Evolutionary conservation across 805 yeast species (phyloP).

Genomic region (Candida sakaeoensis): DNA sequence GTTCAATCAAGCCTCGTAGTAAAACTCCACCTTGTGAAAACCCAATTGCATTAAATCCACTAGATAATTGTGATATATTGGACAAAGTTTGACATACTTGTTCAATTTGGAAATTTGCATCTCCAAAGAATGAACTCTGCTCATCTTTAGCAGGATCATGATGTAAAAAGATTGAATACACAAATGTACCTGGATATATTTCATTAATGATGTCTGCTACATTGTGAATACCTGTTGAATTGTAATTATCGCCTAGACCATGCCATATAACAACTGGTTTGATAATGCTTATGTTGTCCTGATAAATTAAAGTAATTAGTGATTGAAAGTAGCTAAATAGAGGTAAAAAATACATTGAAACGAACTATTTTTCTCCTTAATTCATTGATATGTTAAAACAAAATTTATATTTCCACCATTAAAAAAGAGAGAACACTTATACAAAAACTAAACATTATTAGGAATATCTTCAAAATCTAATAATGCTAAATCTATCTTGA

Average conservation of each 20-base stretch:
- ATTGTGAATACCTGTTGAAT: slow-evolving; percentile 54
- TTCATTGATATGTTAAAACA: no score
- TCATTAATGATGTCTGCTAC: slow-evolving; percentile 40
- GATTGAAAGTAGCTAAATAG: not conserved
- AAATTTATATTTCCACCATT: not conserved
- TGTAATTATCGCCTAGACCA: slow-evolving; percentile 75
- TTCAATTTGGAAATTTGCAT: slow-evolving; percentile 51
- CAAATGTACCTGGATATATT: slow-evolving; percentile 45
- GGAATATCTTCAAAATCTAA: slow-evolving; percentile 11
- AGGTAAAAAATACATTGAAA: not conserved
- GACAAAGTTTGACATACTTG: slow-evolving; percentile 53
- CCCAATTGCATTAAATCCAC: slow-evolving; percentile 72
- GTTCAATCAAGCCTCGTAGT: slow-evolving; percentile 61
- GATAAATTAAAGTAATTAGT: not conserved
- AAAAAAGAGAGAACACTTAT: no score
- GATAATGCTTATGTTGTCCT: not conserved
- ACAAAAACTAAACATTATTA: not conserved
- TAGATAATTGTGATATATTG: slow-evolving; percentile 38
- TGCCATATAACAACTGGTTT: slow-evolving; percentile 75
- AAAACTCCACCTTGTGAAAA: slow-evolving; percentile 85
- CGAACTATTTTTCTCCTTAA: no score
- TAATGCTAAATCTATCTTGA: slow-evolving; percentile 22
- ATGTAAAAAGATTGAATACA: slow-evolving; percentile 53
- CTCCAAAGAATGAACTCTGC: slow-evolving; percentile 55
- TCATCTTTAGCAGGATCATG: slow-evolving; percentile 50